Percentiles rank a stretch among this genome's conserved stretches.
Conservation (phyloP, 805 yeast species). For the Barnettozyma wickerhamii region DNA sequence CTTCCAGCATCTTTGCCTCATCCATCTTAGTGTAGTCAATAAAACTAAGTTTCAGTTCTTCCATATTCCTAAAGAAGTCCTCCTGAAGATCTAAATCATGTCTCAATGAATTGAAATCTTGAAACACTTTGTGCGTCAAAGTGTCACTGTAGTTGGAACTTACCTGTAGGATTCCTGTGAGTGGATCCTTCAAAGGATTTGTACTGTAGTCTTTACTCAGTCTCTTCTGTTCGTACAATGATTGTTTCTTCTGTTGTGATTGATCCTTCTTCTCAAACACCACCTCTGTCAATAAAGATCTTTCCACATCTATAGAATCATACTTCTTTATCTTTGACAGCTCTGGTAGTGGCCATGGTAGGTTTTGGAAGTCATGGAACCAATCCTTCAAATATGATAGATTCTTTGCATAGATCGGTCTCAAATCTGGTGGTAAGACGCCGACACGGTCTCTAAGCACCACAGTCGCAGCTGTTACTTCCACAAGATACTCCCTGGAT, state of each 20-base stretch:
- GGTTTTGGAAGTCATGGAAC: constrained; percentile 39
- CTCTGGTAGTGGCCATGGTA: constrained; percentile 78
- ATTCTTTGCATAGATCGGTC: constrained; percentile 68
- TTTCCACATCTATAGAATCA: constrained; percentile 72
- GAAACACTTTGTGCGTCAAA: constrained; percentile 60
- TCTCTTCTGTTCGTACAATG: constrained; percentile 56
- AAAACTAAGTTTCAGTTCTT: constrained; percentile 38
- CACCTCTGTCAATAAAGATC: constrained; percentile 70
- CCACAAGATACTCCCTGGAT: constrained; percentile 47
- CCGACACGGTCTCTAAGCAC: constrained; percentile 82
- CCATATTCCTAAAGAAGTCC: constrained; percentile 43
- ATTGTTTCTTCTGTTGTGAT: constrained; percentile 32
- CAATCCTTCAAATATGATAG: constrained; percentile 59
- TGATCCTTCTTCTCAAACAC: constrained; percentile 48
- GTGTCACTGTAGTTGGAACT: constrained; percentile 35
- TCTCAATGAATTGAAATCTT: constrained; percentile 48
- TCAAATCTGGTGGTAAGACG: constrained; percentile 68
- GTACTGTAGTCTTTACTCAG: constrained; percentile 62
- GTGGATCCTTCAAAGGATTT: constrained; percentile 59
- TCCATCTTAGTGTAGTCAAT: constrained; percentile 39
- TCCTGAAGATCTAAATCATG: constrained; percentile 38
- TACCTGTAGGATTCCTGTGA: constrained; percentile 47
- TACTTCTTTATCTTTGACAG: constrained; percentile 59
- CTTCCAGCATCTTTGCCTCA: constrained; percentile 40
- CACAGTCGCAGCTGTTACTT: constrained; percentile 76